These are phyloP conservation scores for Colletotrichum cordylinicola DNA, from an alignment of 2,329 filamentous ascomycete genomes.

Conservation along the genomic window DNA sequence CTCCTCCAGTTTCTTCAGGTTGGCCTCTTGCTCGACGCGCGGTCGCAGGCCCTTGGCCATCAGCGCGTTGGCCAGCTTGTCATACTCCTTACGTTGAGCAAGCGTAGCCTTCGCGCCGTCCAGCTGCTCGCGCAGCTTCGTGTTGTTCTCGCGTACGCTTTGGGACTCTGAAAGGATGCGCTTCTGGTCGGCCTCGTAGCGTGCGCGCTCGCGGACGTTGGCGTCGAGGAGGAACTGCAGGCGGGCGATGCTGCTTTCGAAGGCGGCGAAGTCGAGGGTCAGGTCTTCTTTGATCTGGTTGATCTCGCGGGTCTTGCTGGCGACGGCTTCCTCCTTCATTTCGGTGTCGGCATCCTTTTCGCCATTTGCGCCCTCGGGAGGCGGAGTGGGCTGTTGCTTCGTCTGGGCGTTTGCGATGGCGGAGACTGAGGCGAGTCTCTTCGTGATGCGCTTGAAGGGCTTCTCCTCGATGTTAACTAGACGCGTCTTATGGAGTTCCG, in stretches of 20 bases:
- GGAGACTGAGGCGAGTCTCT: conserved; percentile 75
- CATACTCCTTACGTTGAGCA: conserved; percentile 82
- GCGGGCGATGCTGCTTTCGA: conserved; percentile 85
- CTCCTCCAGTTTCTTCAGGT: conserved; percentile 81
- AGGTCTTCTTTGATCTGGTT: conserved; percentile 82
- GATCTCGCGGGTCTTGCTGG: conserved; percentile 58
- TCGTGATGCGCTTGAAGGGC: conserved; percentile 87
- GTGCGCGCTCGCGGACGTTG: conserved; percentile 82
- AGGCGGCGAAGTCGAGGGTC: conserved; percentile 85
- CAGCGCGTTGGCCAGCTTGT: conserved; percentile 79
- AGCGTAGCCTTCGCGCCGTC: conserved; percentile 78
- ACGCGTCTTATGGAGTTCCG: conserved; percentile 85
- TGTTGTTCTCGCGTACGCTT: conserved; percentile 76
- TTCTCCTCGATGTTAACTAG: conserved; percentile 91
- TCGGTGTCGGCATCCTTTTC: conserved; percentile 31
- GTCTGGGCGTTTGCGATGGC: conserved; percentile 62
- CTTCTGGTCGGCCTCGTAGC: conserved; percentile 82
- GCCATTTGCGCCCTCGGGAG: conserved; percentile 55
- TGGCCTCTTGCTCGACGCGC: conserved; percentile 81
- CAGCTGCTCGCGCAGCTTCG: conserved; percentile 74
- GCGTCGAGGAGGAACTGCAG: conserved; percentile 86
- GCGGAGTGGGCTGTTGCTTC: conserved; percentile 67
- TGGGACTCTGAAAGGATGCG: conserved; percentile 82
- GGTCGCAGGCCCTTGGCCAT: conserved; percentile 66
- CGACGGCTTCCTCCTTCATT: conserved; percentile 24